Percentiles rank a stretch among this genome's conserved stretches.
Conservation (phyloP, 257 asterid genomes). For the Salvia splendens region DNA sequence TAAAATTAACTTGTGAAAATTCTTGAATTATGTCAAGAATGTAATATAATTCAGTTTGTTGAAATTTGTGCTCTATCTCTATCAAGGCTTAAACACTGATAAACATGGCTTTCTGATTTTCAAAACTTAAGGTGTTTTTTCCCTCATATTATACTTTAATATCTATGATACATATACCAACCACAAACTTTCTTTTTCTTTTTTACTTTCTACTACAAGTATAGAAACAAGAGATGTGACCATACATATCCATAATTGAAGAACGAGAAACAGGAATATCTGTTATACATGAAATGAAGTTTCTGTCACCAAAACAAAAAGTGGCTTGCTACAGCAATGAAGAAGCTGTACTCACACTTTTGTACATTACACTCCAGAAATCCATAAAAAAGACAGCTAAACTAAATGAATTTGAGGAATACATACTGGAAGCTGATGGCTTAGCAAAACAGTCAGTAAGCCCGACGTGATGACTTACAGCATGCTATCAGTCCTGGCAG, state of each 20-base stretch:
- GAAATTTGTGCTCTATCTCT: too few species aligned
- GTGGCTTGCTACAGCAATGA: conserved; percentile 22
- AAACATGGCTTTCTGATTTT: too few species aligned
- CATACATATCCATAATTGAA: conserved; percentile 1
- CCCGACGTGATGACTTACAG: conserved; percentile 36
- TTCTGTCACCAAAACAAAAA: conserved; percentile 26
- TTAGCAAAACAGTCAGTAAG: too few species aligned
- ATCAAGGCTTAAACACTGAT: too few species aligned
- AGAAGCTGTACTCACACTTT: conserved; percentile 11
- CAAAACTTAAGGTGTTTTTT: too few species aligned
- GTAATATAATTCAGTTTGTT: too few species aligned
- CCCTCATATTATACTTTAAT: too few species aligned
- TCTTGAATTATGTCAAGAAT: too few species aligned
- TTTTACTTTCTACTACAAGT: too few species aligned
- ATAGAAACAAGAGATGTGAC: background rate
- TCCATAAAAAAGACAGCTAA: conserved; percentile 7
- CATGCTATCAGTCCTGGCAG: conserved; percentile 86
- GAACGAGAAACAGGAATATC: conserved; percentile 18
- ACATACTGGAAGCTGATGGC: background rate
- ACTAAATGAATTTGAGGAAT: background rate
- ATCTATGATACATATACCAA: too few species aligned
- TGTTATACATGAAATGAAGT: conserved; percentile 11
- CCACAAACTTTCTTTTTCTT: too few species aligned
- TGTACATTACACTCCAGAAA: conserved; percentile 30
- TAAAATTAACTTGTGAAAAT: too few species aligned